phyloP scores from a whole-genome alignment of 441 rosid species.

The Erodium texanum region DNA sequence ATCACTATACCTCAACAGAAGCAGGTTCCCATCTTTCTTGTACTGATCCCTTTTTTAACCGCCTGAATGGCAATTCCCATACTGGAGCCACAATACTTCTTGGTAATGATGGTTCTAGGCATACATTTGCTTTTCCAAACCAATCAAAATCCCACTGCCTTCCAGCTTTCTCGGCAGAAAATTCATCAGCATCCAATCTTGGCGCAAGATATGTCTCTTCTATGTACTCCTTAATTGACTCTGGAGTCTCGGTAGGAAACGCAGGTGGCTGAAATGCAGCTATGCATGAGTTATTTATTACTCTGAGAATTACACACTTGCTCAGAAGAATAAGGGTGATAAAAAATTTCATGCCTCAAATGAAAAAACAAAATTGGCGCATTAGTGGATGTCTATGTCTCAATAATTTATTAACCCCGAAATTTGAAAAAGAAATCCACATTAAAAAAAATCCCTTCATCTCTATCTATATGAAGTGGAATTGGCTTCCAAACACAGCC shows the following conservation, averaged over 20 bases:
- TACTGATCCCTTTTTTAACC: constrained; percentile 29
- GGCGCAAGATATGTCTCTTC: constrained; percentile 80
- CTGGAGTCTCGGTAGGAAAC: constrained; percentile 65
- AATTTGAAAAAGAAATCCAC: neutral
- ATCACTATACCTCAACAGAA: constrained; percentile 56
- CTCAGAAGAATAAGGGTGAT: neutral
- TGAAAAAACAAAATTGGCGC: constrained; percentile 1
- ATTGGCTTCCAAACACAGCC: neutral
- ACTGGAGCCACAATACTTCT: constrained; percentile 63
- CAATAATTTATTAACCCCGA: neutral
- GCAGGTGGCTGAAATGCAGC: constrained; percentile 75
- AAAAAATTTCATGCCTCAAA: neutral
- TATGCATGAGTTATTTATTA: constrained; percentile 1
- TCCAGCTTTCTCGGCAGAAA: constrained; percentile 63
- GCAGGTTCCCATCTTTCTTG: constrained; percentile 61
- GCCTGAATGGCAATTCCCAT: constrained; percentile 86
- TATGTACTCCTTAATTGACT: constrained; percentile 68
- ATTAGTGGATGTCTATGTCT: neutral
- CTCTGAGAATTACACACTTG: neutral
- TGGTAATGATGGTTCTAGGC: constrained; percentile 66
- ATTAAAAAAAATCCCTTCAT: neutral
- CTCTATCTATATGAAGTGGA: neutral
- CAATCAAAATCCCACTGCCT: constrained; percentile 96
- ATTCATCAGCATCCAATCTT: constrained; percentile 58
- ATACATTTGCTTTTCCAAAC: constrained; percentile 72